Conservation (phyloP, 768 basidiomycete species). For the Ramaria sp. region DNA sequence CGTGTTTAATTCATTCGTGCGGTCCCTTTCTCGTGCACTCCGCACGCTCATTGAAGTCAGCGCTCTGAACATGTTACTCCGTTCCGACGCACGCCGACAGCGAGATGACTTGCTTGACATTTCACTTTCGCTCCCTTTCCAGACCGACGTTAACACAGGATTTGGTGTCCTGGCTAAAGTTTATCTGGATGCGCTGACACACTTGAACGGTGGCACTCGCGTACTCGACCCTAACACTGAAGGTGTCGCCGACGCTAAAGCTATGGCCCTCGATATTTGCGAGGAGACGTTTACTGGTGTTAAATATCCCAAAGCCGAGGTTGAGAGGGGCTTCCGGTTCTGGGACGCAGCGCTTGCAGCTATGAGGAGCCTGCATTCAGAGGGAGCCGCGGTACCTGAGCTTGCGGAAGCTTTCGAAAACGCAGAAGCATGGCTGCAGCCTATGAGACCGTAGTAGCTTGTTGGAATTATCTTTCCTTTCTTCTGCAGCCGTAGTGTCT, state of each 20-base stretch:
- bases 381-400: conserved; percentile 71
- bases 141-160: conserved; percentile 92
- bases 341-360: conserved; percentile 91
- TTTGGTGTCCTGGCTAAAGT: conserved; percentile 97
- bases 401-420: conserved; percentile 94
- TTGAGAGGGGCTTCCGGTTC: conserved; percentile 95
- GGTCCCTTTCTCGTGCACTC: conserved; percentile 81
- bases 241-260: conserved; percentile 73
- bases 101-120: conserved; percentile 92
- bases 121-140: conserved; percentile 87
- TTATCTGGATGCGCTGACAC: conserved; percentile 86
- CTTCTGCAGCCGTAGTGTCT: neutral
- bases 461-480: neutral
- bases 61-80: conserved; percentile 85
- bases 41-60: conserved; percentile 86
- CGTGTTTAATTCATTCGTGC: conserved; percentile 97
- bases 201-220: conserved; percentile 70
- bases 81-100: conserved; percentile 73
- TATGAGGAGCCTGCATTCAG: conserved; percentile 81
- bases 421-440: conserved; percentile 88
- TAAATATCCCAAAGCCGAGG: conserved; percentile 75
- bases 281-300: conserved; percentile 93
- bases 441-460: conserved; percentile 59
- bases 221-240: conserved; percentile 70
- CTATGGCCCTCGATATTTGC: conserved; percentile 80